Percentiles rank a stretch among this genome's conserved stretches.
Conservation (phyloP, 805 yeast genomes). For the Wickerhamomyces rabaulensis region DNA sequence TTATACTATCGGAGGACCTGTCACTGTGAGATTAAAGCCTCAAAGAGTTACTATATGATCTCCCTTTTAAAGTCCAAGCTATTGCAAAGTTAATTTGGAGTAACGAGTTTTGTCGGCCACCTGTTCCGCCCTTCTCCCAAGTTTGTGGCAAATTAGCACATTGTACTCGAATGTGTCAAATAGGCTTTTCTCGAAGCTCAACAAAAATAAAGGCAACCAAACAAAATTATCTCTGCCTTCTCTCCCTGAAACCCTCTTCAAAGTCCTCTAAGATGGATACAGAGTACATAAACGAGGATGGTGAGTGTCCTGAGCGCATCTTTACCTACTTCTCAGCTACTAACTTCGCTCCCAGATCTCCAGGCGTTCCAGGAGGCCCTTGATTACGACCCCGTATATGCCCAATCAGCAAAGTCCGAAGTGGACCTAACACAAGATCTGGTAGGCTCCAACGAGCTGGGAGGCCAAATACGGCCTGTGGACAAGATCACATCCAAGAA, state of each 20-base stretch:
- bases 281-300: slow-evolving; percentile 23
- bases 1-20: no score
- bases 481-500: slow-evolving; percentile 36
- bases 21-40: no score
- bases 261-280: neutral
- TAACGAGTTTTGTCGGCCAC: no score
- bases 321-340: no score
- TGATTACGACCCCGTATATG: slow-evolving; percentile 18
- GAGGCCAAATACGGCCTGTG: slow-evolving; percentile 6
- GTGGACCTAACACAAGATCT: slow-evolving; percentile 9
- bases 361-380: slow-evolving; percentile 34
- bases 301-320: slow-evolving; percentile 15
- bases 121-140: no score
- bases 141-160: no score
- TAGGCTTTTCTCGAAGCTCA: neutral
- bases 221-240: neutral
- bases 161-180: neutral
- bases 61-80: no score
- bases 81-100: no score
- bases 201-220: neutral
- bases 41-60: no score
- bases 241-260: neutral
- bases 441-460: neutral
- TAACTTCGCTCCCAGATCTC: slow-evolving; percentile 22
- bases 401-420: neutral